A percentile compares a stretch with the other conserved stretches of the same genome.
Evolutionary conservation across 768 basidiomycete genomes (phyloP).

Genomic region (Lactifluus piperatus): DNA sequence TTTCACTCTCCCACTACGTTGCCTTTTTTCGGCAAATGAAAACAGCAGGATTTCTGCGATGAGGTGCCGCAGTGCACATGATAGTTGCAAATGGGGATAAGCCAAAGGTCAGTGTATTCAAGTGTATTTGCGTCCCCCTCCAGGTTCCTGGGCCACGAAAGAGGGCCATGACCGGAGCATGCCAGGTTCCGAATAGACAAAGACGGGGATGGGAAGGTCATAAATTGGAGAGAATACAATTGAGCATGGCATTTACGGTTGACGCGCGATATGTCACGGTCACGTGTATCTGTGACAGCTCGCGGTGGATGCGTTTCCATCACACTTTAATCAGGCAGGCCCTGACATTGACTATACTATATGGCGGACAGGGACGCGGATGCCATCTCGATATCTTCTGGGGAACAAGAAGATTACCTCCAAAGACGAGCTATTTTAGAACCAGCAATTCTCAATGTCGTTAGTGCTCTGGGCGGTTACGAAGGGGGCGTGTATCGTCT

Average conservation of each 20-base stretch:
- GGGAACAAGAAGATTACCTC: constrained; percentile 25
- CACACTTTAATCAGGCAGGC: no score
- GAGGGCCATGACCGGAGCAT: background rate
- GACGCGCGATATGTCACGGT: constrained; percentile 4
- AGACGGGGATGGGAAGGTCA: no score
- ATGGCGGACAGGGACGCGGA: constrained; percentile 27
- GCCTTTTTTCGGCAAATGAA: background rate
- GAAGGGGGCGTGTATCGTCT: constrained; percentile 61
- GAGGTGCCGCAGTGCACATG: background rate
- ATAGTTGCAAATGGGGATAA: constrained; percentile 1
- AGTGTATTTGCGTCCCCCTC: background rate
- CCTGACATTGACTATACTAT: background rate
- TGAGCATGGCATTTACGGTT: background rate
- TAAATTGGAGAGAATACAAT: background rate
- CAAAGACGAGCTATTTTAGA: constrained; percentile 49
- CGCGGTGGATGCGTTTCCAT: background rate
- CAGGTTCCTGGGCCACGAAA: background rate
- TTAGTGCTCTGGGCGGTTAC: constrained; percentile 72
- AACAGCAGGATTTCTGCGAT: background rate
- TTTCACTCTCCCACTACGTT: no score
- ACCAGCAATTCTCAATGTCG: constrained; percentile 63
- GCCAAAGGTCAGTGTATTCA: background rate
- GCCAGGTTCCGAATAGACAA: background rate
- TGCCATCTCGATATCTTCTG: constrained; percentile 25
- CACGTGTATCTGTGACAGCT: constrained; percentile 6